A percentile compares a stretch with the other conserved stretches of the same genome.
phyloP scores from a whole-genome alignment of 2,329 filamentous ascomycete genomes.

The Fusarium praegraminearum region DNA sequence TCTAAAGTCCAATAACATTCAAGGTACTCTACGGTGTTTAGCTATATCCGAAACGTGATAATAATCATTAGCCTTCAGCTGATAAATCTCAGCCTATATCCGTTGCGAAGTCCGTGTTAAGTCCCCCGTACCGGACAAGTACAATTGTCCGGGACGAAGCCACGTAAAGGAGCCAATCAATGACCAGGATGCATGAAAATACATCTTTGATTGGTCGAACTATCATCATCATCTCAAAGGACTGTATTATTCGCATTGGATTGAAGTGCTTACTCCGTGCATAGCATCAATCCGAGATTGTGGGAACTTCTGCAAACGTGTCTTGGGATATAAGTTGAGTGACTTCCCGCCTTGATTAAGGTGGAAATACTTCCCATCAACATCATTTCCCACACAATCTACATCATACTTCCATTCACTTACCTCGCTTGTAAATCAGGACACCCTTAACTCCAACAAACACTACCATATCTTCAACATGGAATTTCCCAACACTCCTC shows the following conservation, averaged over 20 bases:
- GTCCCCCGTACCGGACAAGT: constrained; percentile 16
- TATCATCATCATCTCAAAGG: not conserved
- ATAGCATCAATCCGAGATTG: not conserved
- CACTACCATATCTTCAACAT: constrained; percentile 8
- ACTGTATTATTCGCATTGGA: not conserved
- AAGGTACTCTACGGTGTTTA: not conserved
- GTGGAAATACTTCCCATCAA: not conserved
- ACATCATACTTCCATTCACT: rapidly evolving
- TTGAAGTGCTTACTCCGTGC: not conserved
- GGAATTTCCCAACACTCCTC: constrained; percentile 40
- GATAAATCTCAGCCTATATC: constrained; percentile 1
- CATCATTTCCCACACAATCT: not conserved
- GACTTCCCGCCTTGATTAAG: no score
- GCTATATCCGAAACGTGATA: not conserved
- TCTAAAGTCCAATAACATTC: not conserved
- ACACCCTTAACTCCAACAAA: not conserved
- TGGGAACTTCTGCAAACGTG: not conserved
- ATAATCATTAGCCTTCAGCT: no score
- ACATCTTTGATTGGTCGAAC: constrained; percentile 25
- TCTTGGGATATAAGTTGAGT: constrained; percentile 20
- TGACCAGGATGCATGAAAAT: constrained; percentile 1
- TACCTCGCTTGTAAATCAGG: no score
- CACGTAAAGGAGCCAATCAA: constrained; percentile 10
- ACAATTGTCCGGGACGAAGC: constrained; percentile 11
- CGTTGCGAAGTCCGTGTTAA: constrained; percentile 2